Percentiles rank a stretch among this genome's conserved stretches.
These are phyloP conservation scores for Fusarium subtropicale DNA, from an alignment of 2,329 filamentous ascomycete species.

Conservation along the genomic window DNA sequence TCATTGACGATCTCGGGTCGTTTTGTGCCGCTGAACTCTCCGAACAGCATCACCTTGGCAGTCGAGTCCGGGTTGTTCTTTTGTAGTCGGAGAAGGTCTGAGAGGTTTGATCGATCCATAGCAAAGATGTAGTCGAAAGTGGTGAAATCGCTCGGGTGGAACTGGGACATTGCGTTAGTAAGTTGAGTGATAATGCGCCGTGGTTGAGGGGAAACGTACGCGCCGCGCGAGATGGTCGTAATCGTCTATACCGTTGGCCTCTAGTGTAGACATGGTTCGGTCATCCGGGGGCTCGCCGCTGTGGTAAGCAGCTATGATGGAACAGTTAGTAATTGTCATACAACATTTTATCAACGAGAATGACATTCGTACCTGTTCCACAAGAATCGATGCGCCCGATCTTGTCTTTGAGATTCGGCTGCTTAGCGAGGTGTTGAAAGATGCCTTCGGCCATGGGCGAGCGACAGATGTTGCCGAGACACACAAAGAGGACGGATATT, in stretches of 20 bases:
- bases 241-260: constrained; percentile 77
- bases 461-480: constrained; percentile 93
- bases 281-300: constrained; percentile 79
- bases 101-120: constrained; percentile 89
- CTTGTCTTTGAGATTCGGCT: constrained; percentile 67
- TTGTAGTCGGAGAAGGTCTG: constrained; percentile 72
- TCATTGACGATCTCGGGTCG: constrained; percentile 81
- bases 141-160: constrained; percentile 77
- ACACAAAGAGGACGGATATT: constrained; percentile 90
- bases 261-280: constrained; percentile 84
- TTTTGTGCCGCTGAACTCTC: constrained; percentile 76
- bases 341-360: neutral
- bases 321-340: constrained; percentile 15
- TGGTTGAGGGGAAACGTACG: constrained; percentile 58
- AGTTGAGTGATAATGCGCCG: neutral
- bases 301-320: constrained; percentile 79
- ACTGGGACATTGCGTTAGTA: constrained; percentile 51
- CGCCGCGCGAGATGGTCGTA: constrained; percentile 84
- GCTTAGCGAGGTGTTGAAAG: constrained; percentile 77
- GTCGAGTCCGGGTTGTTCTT: constrained; percentile 67
- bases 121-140: constrained; percentile 93
- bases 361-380: constrained; percentile 72
- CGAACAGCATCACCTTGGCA: constrained; percentile 83
- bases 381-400: constrained; percentile 84
- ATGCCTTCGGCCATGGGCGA: constrained; percentile 98